These are phyloP conservation scores for Ammopiptanthus mongolicus DNA, from an alignment of 306 rosid genomes.

Conservation along the genomic window DNA sequence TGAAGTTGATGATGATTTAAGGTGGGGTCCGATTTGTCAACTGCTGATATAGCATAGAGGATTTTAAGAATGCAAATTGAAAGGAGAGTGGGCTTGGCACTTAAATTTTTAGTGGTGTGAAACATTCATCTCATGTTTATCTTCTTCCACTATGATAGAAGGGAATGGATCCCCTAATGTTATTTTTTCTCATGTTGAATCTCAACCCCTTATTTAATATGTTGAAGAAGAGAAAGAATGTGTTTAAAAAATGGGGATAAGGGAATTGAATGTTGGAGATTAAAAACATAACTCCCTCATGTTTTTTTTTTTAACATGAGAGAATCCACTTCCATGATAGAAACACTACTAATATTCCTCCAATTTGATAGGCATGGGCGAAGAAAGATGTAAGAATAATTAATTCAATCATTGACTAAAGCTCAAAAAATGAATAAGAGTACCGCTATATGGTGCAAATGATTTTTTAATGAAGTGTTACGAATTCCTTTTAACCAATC, in stretches of 20 bases:
- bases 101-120: neutral
- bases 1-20: neutral
- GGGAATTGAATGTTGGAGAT: too few relatives aligned
- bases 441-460: too few relatives aligned
- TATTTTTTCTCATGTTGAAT: too few relatives aligned
- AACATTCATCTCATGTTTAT: slow-evolving; percentile 15
- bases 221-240: too few relatives aligned
- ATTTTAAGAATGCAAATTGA: neutral
- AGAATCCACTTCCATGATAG: slow-evolving; percentile 21
- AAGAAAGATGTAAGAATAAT: neutral
- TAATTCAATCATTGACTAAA: slow-evolving; percentile 21
- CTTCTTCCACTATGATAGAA: slow-evolving; percentile 18
- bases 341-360: neutral
- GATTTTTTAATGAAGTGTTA: too few relatives aligned
- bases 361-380: neutral
- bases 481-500: too few relatives aligned
- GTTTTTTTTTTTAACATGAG: slow-evolving; percentile 21
- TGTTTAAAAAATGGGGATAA: too few relatives aligned
- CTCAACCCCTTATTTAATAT: too few relatives aligned
- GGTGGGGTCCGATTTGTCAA: neutral
- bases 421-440: neutral
- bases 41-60: neutral
- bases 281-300: too few relatives aligned
- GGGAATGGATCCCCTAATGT: too few relatives aligned
- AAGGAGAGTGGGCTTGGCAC: neutral